Evolutionary conservation across 2,329 filamentous ascomycete genomes (phyloP), one percentile per base, ranked within the genome.

Genomic region (Pyrenochaeta sp.): DNA sequence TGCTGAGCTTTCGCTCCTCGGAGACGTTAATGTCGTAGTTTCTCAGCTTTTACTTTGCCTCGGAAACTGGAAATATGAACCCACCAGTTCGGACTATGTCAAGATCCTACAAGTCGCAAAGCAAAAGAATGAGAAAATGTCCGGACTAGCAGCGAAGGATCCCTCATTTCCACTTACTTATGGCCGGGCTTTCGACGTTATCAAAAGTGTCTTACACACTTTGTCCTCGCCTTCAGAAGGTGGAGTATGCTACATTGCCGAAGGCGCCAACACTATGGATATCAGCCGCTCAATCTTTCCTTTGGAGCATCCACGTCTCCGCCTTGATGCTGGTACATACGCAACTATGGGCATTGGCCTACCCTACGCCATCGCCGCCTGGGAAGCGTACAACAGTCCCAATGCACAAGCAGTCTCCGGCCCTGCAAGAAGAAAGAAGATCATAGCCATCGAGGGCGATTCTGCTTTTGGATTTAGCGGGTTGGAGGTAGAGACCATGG

Each of bases 221-320:
- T 63, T 82, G 27, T 82, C 77, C 0, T 79, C 76, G 11, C 77
- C 76, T 1, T 73, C 77, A 35, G 68, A 81, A 11, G 82, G 79
- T 18, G 71, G 77, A 37, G 77, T 85, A 20, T 80, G 85, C 18
- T 86, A 85, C 56, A 75, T 86, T 31, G 83, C 82, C 1, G 83
- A 86, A 71, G 83, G 84, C 6, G 82, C 84, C 7, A 85, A 85
- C 62, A 85, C 83, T 6, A 87, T 86, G 84, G 84, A 86, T 59
- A 85, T 86, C 47, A 84, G 82, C 2, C 80, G 84, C 17, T 81
- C 80, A 11, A 76, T 80, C 37, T 86, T 86, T 63, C 77, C 81
- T 0, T 75, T 86, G 15, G 75, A 83, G 27, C 77, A 84, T 58
- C 83, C 83, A 2, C 79, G 84, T 15, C 77, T 83, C 14, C 79